phyloP scores from a whole-genome alignment of 2,329 filamentous ascomycete species.

The Colletotrichum spinosum region DNA sequence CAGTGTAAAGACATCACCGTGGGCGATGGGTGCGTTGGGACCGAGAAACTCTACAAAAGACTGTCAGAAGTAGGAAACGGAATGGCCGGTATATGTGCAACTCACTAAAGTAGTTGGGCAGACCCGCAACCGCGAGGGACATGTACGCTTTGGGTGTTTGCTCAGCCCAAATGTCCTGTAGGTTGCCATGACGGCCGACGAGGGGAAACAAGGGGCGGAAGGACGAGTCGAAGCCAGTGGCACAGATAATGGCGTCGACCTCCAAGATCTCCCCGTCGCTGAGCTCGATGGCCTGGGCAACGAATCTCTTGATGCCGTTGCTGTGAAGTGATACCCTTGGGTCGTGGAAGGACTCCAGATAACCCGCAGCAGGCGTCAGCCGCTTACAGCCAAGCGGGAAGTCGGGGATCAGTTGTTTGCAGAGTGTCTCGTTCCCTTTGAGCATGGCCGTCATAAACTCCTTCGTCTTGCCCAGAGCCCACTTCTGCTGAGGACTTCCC shows the following conservation, averaged over 20 bases:
- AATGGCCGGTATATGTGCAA: not conserved
- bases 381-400: slow-evolving; percentile 61
- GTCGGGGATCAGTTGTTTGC: slow-evolving; percentile 62
- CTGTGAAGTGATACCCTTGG: slow-evolving; percentile 34
- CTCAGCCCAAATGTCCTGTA: slow-evolving; percentile 60
- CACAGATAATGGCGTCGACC: slow-evolving; percentile 67
- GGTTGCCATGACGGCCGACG: slow-evolving; percentile 60
- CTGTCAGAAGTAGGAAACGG: slow-evolving; percentile 7
- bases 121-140: slow-evolving; percentile 61
- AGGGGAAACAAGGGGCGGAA: slow-evolving; percentile 65
- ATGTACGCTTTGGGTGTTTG: slow-evolving; percentile 63
- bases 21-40: slow-evolving; percentile 62
- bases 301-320: slow-evolving; percentile 57
- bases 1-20: slow-evolving; percentile 63
- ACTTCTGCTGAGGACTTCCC: slow-evolving; percentile 54
- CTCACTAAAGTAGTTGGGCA: slow-evolving; percentile 69
- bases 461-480: slow-evolving; percentile 53
- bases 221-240: slow-evolving; percentile 68
- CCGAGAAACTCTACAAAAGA: slow-evolving; percentile 59
- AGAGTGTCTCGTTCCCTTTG: slow-evolving; percentile 60
- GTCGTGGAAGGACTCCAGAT: slow-evolving; percentile 54
- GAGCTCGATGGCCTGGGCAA: slow-evolving; percentile 61
- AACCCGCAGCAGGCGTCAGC: slow-evolving; percentile 63
- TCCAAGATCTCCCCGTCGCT: slow-evolving; percentile 60
- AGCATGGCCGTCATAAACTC: slow-evolving; percentile 62